Evolutionary conservation across 805 yeast genomes (phyloP).

Genomic region (Brettanomyces bruxellensis): DNA sequence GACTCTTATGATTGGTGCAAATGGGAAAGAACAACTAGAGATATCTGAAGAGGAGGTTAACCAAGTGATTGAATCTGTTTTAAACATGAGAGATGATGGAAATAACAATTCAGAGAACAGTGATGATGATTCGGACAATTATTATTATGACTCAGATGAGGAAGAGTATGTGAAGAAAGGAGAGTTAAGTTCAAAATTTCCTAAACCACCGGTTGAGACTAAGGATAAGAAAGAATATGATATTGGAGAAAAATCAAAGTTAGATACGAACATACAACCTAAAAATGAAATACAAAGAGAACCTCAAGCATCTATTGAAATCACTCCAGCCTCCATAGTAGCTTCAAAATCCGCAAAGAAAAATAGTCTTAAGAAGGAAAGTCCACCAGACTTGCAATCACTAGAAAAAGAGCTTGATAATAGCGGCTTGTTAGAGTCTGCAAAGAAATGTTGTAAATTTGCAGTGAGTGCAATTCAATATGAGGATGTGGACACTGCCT

Average conservation of each 20-base stretch:
- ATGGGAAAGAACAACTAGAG: constrained; percentile 6
- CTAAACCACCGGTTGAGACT: constrained; percentile 5
- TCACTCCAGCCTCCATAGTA: constrained; percentile 26
- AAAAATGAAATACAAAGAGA: no score
- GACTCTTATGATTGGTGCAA: constrained; percentile 8
- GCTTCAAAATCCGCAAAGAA: background rate
- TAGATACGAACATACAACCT: no score
- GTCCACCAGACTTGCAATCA: constrained; percentile 7
- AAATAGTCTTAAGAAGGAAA: background rate
- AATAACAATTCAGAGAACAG: background rate
- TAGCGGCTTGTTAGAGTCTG: constrained; percentile 27
- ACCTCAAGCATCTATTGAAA: constrained; percentile 18
- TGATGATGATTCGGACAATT: constrained; percentile 5
- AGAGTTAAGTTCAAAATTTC: constrained; percentile 6
- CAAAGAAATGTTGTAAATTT: constrained; percentile 59
- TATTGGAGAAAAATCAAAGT: background rate
- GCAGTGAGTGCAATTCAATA: constrained; percentile 69
- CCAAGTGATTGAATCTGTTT: constrained; percentile 11
- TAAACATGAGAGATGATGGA: constrained; percentile 5
- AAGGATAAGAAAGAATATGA: background rate
- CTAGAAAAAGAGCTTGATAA: constrained; percentile 15
- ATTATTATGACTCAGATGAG: constrained; percentile 15
- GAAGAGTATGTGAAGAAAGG: constrained; percentile 12
- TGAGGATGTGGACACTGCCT: constrained; percentile 61
- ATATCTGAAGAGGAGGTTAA: constrained; percentile 14